These are phyloP conservation scores for Tylopilus sp. DNA, from an alignment of 1,284 basidiomycete species.

Conservation along the genomic window DNA sequence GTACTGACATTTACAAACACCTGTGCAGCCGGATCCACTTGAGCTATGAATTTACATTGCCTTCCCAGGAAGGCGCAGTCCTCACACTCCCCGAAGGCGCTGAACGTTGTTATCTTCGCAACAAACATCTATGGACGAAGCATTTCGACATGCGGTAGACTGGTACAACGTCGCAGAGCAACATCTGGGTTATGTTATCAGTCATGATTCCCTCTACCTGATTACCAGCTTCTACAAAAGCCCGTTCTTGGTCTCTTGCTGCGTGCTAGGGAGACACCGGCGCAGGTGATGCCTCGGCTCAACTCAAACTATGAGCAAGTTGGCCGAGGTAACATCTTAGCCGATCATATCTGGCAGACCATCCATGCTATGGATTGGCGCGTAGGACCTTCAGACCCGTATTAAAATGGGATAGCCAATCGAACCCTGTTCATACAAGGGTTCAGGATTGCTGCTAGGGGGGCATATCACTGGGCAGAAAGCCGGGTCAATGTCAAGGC, in stretches of 20 bases:
- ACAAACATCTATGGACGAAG: conserved; percentile 8
- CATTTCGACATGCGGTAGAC: conserved; percentile 11
- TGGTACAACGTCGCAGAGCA: conserved; percentile 21
- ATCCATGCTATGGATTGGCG: conserved; percentile 16
- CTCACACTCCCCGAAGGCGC: conserved; percentile 23
- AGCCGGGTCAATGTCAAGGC: conserved; percentile 7
- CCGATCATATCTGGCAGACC: conserved; percentile 17
- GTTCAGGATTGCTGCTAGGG: conserved; percentile 16
- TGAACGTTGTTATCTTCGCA: conserved; percentile 17
- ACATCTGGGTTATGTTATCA: conserved; percentile 18
- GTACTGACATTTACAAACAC: conserved; percentile 1
- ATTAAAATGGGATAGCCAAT: conserved; percentile 15
- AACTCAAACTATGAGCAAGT: conserved; percentile 11
- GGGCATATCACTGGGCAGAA: conserved; percentile 6
- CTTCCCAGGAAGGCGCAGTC: conserved; percentile 20
- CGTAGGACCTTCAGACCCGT: conserved; percentile 14
- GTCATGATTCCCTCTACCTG: conserved; percentile 18
- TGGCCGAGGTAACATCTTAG: conserved; percentile 8
- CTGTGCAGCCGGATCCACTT: conserved; percentile 3
- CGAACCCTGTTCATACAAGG: conserved; percentile 22
- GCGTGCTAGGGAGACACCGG: conserved; percentile 4
- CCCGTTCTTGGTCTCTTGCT: conserved; percentile 24
- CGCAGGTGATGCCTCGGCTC: not conserved
- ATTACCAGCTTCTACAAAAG: conserved; percentile 21
- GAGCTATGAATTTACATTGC: conserved; percentile 12